Conservation (phyloP, 371 early-diverging fungal genomes). For the Lichtheimia ornata region DNA sequence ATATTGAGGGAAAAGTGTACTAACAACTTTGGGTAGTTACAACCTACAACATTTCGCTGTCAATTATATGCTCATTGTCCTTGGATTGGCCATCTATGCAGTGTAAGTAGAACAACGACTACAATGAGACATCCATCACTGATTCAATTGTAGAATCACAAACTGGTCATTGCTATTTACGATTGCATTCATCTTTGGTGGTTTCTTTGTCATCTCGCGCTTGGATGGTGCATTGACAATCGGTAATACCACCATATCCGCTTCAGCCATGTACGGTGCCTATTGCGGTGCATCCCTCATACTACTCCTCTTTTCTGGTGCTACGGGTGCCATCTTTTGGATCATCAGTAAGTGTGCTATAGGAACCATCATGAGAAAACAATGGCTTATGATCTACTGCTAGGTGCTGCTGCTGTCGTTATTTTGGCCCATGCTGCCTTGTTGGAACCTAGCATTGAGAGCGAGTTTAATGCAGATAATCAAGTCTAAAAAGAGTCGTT, state of each 20-base stretch:
- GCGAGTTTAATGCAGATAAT: conserved; percentile 55
- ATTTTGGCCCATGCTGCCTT: conserved; percentile 66
- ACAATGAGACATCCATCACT: too few relatives aligned
- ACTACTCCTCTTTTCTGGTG: conserved; percentile 61
- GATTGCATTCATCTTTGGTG: conserved; percentile 56
- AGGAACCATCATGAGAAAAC: not conserved
- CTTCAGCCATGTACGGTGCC: conserved; percentile 52
- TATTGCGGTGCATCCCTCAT: conserved; percentile 52
- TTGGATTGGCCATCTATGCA: conserved; percentile 58
- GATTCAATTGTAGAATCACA: conserved; percentile 41
- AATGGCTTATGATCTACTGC: not conserved
- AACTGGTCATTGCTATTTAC: conserved; percentile 59
- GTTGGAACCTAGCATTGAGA: conserved; percentile 64
- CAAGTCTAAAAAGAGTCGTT: conserved; percentile 31
- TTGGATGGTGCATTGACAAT: conserved; percentile 53
- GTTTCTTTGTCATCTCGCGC: conserved; percentile 55
- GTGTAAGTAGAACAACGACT: conserved; percentile 43
- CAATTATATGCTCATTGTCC: conserved; percentile 63
- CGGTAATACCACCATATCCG: conserved; percentile 38
- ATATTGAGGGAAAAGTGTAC: not conserved
- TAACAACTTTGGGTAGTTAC: conserved; percentile 36
- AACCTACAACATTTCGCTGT: conserved; percentile 65
- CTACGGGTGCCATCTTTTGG: conserved; percentile 69
- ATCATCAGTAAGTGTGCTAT: conserved; percentile 52
- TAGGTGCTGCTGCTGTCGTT: conserved; percentile 61